Evolutionary conservation across 2,329 filamentous ascomycete genomes (phyloP).

Genomic region (Trichoderma sp.): DNA sequence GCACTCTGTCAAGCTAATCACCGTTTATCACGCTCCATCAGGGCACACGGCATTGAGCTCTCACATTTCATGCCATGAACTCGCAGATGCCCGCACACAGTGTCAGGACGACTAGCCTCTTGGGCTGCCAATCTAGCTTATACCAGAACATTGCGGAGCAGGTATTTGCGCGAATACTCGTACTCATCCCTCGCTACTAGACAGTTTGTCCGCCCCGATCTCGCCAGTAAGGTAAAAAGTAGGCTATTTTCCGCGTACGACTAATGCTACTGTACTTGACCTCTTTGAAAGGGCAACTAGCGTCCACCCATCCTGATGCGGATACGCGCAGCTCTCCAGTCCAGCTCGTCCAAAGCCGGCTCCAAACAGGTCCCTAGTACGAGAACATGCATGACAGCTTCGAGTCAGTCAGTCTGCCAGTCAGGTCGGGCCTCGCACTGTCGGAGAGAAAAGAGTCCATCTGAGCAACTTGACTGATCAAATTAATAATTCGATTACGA

Average conservation of each 20-base stretch:
- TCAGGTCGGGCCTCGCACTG: background rate
- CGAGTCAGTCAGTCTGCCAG: conserved; percentile 11
- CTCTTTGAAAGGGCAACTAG: background rate
- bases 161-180: background rate
- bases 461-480: background rate
- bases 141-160: conserved; percentile 1
- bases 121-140: background rate
- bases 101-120: background rate
- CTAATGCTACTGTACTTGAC: background rate
- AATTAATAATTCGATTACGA: background rate
- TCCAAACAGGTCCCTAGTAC: background rate
- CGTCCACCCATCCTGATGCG: background rate
- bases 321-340: background rate
- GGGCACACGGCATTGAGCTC: background rate
- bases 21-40: background rate
- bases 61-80: background rate
- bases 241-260: background rate
- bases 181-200: background rate
- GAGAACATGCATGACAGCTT: background rate
- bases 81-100: background rate
- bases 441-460: background rate
- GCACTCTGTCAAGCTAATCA: background rate
- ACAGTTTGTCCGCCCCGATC: background rate
- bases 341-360: background rate
- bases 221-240: background rate